Conservation (phyloP, 352 stramenopile species). For the Pythium scleroteichum region DNA sequence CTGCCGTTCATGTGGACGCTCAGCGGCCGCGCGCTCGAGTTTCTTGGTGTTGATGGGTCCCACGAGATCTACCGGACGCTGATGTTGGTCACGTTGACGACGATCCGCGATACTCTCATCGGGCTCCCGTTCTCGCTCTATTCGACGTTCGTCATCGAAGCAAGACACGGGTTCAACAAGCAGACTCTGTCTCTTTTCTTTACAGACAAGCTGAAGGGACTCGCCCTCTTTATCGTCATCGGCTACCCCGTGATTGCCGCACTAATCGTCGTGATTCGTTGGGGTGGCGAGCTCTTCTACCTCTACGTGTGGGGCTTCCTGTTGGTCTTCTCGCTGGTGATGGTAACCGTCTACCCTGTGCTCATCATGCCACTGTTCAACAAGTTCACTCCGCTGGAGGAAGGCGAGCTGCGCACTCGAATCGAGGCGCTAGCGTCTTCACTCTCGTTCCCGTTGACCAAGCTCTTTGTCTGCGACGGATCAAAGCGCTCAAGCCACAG, state of each 20-base stretch:
- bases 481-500: conserved; percentile 95
- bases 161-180: conserved; percentile 98
- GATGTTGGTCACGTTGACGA: conserved; percentile 71
- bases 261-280: conserved; percentile 74
- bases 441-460: conserved; percentile 95
- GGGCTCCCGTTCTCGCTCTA: conserved; percentile 83
- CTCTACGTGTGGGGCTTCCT: conserved; percentile 96
- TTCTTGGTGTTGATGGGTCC: conserved; percentile 50
- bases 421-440: conserved; percentile 92
- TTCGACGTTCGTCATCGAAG: conserved; percentile 96
- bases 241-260: conserved; percentile 62
- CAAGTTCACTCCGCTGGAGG: conserved; percentile 90
- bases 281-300: conserved; percentile 74
- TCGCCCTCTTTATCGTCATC: conserved; percentile 87
- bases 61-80: conserved; percentile 88
- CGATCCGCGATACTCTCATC: conserved; percentile 56
- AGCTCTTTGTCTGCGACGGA: conserved; percentile 98
- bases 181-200: conserved; percentile 94
- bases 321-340: conserved; percentile 92
- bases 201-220: conserved; percentile 94
- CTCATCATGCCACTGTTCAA: conserved; percentile 99
- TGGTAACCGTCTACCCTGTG: conserved; percentile 96
- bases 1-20: conserved; percentile 94
- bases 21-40: conserved; percentile 59
- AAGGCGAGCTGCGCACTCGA: conserved; percentile 86